These are phyloP conservation scores for Neoconidiobolus thromboides DNA, from an alignment of 371 early-diverging fungal genomes.

Conservation along the genomic window DNA sequence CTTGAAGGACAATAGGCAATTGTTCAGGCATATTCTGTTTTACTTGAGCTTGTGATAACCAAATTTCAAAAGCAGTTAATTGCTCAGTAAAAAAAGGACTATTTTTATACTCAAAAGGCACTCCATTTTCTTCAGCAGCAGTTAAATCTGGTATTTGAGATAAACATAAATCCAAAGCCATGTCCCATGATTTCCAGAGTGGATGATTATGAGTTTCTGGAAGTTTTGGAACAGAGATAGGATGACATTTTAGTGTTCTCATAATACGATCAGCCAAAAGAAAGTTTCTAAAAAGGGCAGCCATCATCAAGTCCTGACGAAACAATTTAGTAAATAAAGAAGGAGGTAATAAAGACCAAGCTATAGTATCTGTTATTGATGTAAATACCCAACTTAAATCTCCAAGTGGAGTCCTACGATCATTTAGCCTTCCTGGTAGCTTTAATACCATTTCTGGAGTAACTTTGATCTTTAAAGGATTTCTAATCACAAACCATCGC, in stretches of 20 bases:
- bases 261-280: conserved; percentile 87
- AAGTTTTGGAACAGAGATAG: conserved; percentile 66
- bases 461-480: conserved; percentile 52
- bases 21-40: conserved; percentile 51
- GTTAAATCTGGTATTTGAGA: conserved; percentile 67
- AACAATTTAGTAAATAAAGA: conserved; percentile 82
- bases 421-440: conserved; percentile 74
- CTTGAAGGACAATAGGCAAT: conserved; percentile 89
- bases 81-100: conserved; percentile 88
- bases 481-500: conserved; percentile 77
- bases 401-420: conserved; percentile 84
- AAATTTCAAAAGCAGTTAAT: conserved; percentile 89
- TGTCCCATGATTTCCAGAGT: conserved; percentile 92
- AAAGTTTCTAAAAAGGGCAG: conserved; percentile 88
- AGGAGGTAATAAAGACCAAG: conserved; percentile 86
- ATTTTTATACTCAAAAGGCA: conserved; percentile 41
- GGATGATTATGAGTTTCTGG: conserved; percentile 84
- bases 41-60: conserved; percentile 64
- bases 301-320: conserved; percentile 89
- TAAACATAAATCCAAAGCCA: conserved; percentile 86
- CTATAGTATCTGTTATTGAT: conserved; percentile 94
- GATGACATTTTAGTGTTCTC: conserved; percentile 77
- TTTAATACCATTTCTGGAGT: conserved; percentile 69
- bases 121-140: conserved; percentile 30
- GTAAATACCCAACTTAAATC: conserved; percentile 98